Base-by-base conservation (phyloP, 2,329 filamentous ascomycete genomes). In the Cercospora sojina region DNA sequence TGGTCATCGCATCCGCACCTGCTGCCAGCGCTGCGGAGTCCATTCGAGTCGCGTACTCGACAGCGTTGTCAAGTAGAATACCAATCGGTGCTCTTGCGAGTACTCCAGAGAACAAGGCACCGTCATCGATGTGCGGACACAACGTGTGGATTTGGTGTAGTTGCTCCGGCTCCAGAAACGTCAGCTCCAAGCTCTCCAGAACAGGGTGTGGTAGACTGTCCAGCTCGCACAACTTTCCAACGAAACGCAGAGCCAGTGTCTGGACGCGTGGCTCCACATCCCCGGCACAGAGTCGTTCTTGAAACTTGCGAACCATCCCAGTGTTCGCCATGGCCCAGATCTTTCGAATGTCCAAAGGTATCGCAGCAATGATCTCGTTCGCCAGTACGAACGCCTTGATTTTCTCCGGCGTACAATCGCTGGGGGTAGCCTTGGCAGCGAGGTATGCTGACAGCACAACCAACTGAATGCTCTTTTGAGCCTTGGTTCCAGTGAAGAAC, bases 401-500 rank as follows among this genome's bases (percentile, higher is more conserved):
- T 25, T 69, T 71, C 20, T 75, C 73, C 10, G 69, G 71, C 20
- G 66, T 62, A 3, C 68, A 64, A 27, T 72, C 66, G 29, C 60
- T 23, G 49, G 67, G 10, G 49, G 66, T 68, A 8, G 61, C 60
- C 56, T 68, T 73, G 58, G 74, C 76, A 1, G 76, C 74, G 65
- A 70, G 73, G 18, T 78, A 72, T 5, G 73, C 74, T 7, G 73
- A 70, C 16, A 79, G 66, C 0, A 76, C 74, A 3, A 79, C 67
- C 12, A 79, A 69, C 29, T 77, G 74, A 49, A 78, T 67, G 1
- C 75, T 79, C 55, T 75, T 77, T 56, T 71, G 68, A 7, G 74
- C 77, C 49, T 77, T 78, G 23, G 59, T 70, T 16, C 73, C 74
- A 9, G 66, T 67, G 59, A 79, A 78, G 66, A 77, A 78, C 38